Percentiles rank a stretch among this genome's conserved stretches.
phyloP scores from a whole-genome alignment of 306 rosid genomes.

The Benincasa hispida region DNA sequence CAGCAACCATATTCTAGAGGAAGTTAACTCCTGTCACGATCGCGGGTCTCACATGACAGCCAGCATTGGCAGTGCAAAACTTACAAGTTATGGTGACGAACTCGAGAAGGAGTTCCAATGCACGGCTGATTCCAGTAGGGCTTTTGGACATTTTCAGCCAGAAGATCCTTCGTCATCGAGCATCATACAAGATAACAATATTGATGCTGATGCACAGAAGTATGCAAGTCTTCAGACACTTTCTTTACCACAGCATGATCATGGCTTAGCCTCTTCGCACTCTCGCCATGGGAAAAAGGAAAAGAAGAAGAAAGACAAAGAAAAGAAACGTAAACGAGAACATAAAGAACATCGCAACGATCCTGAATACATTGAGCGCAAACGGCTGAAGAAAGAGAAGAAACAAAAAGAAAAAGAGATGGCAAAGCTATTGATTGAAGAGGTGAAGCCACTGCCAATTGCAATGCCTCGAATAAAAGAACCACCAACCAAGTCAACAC shows the following conservation, averaged over 20 bases:
- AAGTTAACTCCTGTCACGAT: constrained; percentile 67
- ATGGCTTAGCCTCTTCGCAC: constrained; percentile 24
- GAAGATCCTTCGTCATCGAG: constrained; percentile 63
- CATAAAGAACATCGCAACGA: constrained; percentile 48
- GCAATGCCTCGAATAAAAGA: constrained; percentile 30
- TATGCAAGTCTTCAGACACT: constrained; percentile 75
- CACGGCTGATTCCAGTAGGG: constrained; percentile 77
- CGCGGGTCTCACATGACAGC: constrained; percentile 84
- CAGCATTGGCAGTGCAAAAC: constrained; percentile 84
- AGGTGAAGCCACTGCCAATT: constrained; percentile 4
- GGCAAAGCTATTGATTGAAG: constrained; percentile 39
- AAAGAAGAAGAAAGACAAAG: constrained; percentile 50
- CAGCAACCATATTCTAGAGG: constrained; percentile 59
- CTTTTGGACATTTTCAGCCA: constrained; percentile 32
- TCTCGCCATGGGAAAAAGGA: constrained; percentile 36
- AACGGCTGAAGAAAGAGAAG: constrained; percentile 73
- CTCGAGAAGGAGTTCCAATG: constrained; percentile 69
- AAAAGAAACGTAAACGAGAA: constrained; percentile 70
- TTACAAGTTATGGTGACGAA: constrained; percentile 57
- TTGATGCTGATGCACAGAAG: constrained; percentile 63
- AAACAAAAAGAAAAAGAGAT: constrained; percentile 61
- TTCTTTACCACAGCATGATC: constrained; percentile 31
- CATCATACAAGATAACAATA: constrained; percentile 57
- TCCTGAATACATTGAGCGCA: constrained; percentile 68
- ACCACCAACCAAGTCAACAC: constrained; percentile 19